These are phyloP conservation scores for Aaosphaeria pasadenensis DNA, from an alignment of 2,329 filamentous ascomycete species.

Conservation along the genomic window DNA sequence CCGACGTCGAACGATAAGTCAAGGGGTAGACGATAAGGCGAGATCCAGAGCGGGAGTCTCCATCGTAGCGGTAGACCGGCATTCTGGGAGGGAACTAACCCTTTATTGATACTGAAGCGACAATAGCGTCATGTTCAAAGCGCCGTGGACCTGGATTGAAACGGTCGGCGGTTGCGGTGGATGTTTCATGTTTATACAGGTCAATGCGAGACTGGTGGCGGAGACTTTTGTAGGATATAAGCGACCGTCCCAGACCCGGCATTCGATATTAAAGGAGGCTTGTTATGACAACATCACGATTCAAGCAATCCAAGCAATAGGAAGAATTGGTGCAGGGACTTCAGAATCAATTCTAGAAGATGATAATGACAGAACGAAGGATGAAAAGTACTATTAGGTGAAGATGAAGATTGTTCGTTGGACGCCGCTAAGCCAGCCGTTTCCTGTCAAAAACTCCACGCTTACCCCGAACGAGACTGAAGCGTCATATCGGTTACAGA, in stretches of 20 bases:
- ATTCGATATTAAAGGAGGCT: constrained; percentile 4
- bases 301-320: not conserved
- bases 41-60: constrained; percentile 7
- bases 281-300: not conserved
- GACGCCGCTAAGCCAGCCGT: not conserved
- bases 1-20: constrained; percentile 7
- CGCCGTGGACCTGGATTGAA: constrained; percentile 33
- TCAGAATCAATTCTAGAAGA: not conserved
- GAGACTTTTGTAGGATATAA: constrained; percentile 2
- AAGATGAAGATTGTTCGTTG: not conserved
- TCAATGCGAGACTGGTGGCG: constrained; percentile 16
- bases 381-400: not conserved
- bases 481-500: too few species aligned
- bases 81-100: constrained; percentile 7
- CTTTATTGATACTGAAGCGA: constrained; percentile 16
- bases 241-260: constrained; percentile 6
- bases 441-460: not conserved
- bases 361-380: not conserved
- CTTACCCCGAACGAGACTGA: not conserved
- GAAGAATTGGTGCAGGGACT: not conserved
- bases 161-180: constrained; percentile 20
- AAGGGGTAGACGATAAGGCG: constrained; percentile 15
- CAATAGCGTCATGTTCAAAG: constrained; percentile 16
- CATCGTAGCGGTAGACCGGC: constrained; percentile 17
- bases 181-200: constrained; percentile 31